phyloP scores from a whole-genome alignment of 2,329 filamentous ascomycete genomes.

The Diaporthe ampelina region DNA sequence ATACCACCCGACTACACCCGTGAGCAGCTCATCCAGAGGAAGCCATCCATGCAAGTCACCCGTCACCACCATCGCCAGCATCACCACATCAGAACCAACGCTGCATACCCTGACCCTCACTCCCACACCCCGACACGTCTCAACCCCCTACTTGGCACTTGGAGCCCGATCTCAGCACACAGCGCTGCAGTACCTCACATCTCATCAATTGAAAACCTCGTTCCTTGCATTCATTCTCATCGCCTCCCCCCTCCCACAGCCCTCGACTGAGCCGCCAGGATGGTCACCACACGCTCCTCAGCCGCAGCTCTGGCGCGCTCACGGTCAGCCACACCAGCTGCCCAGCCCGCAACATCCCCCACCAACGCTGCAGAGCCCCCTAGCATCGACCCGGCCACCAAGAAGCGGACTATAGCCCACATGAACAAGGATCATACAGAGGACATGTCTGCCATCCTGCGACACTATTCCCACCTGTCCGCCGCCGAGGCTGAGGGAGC shows the following conservation, averaged over 20 bases:
- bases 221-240: neutral
- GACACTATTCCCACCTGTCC: slow-evolving; percentile 74
- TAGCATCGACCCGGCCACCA: slow-evolving; percentile 44
- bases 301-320: slow-evolving; percentile 35
- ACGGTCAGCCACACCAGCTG: slow-evolving; percentile 13
- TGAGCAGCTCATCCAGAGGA: neutral
- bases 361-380: neutral
- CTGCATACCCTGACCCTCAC: no score
- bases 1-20: slow-evolving; percentile 21
- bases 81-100: neutral
- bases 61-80: neutral
- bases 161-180: neutral
- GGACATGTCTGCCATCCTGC: slow-evolving; percentile 83
- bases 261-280: slow-evolving; percentile 7
- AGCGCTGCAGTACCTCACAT: no score
- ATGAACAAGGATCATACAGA: slow-evolving; percentile 88
- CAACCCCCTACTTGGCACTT: neutral
- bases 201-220: no score
- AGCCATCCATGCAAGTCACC: slow-evolving; percentile 15
- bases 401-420: slow-evolving; percentile 73
- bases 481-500: slow-evolving; percentile 54
- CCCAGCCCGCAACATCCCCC: neutral
- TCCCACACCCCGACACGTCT: neutral
- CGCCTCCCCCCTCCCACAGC: neutral
- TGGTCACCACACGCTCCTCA: slow-evolving; percentile 39